These are phyloP conservation scores for Kurtzmaniella cleridarum DNA, from an alignment of 805 yeast species.

Conservation along the genomic window DNA sequence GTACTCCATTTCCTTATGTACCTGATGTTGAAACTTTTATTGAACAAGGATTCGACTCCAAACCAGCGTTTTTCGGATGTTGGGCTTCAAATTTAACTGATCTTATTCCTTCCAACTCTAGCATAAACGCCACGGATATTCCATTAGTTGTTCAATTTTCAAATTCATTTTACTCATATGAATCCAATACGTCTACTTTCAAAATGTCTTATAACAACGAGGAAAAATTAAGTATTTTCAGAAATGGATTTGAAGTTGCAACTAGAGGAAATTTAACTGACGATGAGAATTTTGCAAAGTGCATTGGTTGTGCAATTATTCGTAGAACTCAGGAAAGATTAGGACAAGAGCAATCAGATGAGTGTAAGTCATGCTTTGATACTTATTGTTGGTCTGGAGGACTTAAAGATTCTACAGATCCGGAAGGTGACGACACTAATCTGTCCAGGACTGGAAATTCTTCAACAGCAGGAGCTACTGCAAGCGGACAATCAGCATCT, in stretches of 20 bases:
- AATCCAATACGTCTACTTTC: slow-evolving; percentile 70
- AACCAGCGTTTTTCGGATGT: slow-evolving; percentile 83
- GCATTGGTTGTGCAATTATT: slow-evolving; percentile 79
- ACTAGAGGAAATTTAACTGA: slow-evolving; percentile 62
- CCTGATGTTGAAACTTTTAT: slow-evolving; percentile 64
- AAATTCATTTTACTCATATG: slow-evolving; percentile 59
- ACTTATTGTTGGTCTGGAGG: slow-evolving; percentile 74
- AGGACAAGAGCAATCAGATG: slow-evolving; percentile 54
- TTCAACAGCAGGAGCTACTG: background rate
- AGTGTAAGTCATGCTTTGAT: slow-evolving; percentile 67
- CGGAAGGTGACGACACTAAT: background rate
- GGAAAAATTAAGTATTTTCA: slow-evolving; percentile 55
- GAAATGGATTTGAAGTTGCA: slow-evolving; percentile 70
- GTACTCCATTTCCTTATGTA: slow-evolving; percentile 72
- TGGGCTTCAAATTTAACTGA: slow-evolving; percentile 57
- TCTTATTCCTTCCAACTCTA: slow-evolving; percentile 19
- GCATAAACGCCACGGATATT: slow-evolving; percentile 38
- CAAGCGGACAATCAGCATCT: background rate
- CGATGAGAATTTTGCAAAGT: slow-evolving; percentile 63
- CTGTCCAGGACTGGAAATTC: background rate
- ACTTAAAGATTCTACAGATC: slow-evolving; percentile 6
- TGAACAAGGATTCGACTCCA: slow-evolving; percentile 54
- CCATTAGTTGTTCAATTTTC: slow-evolving; percentile 79
- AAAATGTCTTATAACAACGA: slow-evolving; percentile 55
- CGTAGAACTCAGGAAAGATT: slow-evolving; percentile 72